These are phyloP conservation scores for Sisymbrium irio DNA, from an alignment of 345 rosid species.

Conservation along the genomic window DNA sequence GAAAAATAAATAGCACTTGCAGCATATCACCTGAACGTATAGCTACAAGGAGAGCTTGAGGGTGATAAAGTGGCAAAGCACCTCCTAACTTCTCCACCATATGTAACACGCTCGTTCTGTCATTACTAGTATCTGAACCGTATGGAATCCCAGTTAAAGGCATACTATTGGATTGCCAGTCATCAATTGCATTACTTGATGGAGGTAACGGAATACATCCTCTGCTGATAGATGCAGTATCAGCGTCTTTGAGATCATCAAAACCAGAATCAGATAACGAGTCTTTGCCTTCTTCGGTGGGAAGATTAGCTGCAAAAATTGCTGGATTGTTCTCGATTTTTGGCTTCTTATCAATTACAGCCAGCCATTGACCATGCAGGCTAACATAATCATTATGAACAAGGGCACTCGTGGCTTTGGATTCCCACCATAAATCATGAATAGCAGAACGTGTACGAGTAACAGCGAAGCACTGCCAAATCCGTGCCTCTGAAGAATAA, in stretches of 20 bases:
- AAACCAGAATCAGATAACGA: conserved; percentile 39
- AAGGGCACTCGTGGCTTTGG: conserved; percentile 50
- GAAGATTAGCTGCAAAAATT: conserved; percentile 24
- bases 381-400: conserved; percentile 61
- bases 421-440: conserved; percentile 64
- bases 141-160: conserved; percentile 34
- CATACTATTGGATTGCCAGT: conserved; percentile 28
- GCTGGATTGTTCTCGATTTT: conserved; percentile 25
- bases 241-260: conserved; percentile 26
- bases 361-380: conserved; percentile 57
- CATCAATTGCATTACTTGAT: conserved; percentile 28
- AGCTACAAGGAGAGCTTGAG: conserved; percentile 65
- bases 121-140: conserved; percentile 34
- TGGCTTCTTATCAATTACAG: conserved; percentile 38
- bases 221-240: conserved; percentile 24
- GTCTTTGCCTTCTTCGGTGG: conserved; percentile 20
- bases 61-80: conserved; percentile 69
- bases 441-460: conserved; percentile 47
- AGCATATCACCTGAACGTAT: conserved; percentile 66
- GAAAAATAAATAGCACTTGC: conserved; percentile 5
- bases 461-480: conserved; percentile 80
- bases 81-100: conserved; percentile 55
- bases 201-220: conserved; percentile 27
- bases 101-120: conserved; percentile 52
- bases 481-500: conserved; percentile 36